These are phyloP conservation scores for Themeda triandra DNA, from an alignment of 176 grass and related monocot species.

Conservation along the genomic window DNA sequence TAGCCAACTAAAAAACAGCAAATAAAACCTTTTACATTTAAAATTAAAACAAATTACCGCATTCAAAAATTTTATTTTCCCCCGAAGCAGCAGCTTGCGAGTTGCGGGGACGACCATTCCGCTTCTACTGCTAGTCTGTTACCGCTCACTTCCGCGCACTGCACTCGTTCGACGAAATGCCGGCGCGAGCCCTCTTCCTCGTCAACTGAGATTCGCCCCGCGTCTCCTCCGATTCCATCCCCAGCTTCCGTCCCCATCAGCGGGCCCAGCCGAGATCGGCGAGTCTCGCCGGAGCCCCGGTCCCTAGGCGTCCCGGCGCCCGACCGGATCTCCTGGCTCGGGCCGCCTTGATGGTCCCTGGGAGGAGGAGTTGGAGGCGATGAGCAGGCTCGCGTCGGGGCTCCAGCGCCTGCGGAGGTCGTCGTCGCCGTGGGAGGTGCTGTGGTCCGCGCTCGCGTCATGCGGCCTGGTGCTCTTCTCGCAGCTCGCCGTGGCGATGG, in stretches of 20 bases:
- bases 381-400: constrained; percentile 62
- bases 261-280: constrained; percentile 31
- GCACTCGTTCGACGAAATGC: constrained; percentile 50
- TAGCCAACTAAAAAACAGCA: too few species aligned
- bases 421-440: constrained; percentile 60
- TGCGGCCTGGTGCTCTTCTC: constrained; percentile 64
- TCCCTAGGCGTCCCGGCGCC: neutral
- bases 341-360: constrained; percentile 37
- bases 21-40: too few species aligned
- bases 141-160: neutral
- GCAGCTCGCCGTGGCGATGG: constrained; percentile 79
- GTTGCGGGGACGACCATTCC: too few species aligned
- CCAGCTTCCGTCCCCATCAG: neutral
- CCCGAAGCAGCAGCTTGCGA: too few species aligned
- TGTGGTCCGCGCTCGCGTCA: constrained; percentile 65
- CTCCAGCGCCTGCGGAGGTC: constrained; percentile 61
- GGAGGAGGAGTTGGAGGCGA: constrained; percentile 36
- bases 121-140: too few species aligned
- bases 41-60: too few species aligned
- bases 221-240: constrained; percentile 26
- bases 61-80: too few species aligned
- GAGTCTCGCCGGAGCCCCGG: neutral
- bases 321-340: constrained; percentile 21
- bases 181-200: constrained; percentile 14
- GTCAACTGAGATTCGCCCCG: constrained; percentile 36